Evolutionary conservation across 108 stramenopile species (phyloP).

Genomic region (Schizochytrium sp.): DNA sequence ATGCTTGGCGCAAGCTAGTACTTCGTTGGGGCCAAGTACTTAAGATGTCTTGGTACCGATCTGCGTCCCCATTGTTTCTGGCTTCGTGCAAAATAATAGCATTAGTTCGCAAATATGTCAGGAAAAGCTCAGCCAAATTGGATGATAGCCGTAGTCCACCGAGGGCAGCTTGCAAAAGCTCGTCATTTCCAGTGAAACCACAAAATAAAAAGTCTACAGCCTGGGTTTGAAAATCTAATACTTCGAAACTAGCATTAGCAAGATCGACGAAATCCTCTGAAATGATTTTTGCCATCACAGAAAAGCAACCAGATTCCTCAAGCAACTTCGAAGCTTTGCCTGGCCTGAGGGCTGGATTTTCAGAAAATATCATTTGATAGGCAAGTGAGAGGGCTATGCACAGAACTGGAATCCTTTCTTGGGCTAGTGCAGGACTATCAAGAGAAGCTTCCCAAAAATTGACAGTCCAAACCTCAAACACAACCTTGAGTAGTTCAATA

Average conservation of each 20-base stretch:
- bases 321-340: neutral
- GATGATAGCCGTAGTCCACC: neutral
- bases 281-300: neutral
- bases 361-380: neutral
- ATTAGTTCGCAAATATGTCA: neutral
- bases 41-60: neutral
- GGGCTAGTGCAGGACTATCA: neutral
- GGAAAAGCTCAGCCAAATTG: neutral
- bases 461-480: neutral
- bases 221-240: neutral
- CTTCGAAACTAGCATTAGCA: neutral
- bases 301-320: constrained; percentile 2
- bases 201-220: neutral
- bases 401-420: neutral
- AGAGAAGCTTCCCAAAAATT: constrained; percentile 6
- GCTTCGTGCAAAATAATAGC: neutral
- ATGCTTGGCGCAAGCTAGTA: neutral
- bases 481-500: neutral
- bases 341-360: neutral
- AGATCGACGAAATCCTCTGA: neutral
- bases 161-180: neutral
- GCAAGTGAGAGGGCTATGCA: neutral
- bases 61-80: neutral
- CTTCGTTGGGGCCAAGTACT: neutral
- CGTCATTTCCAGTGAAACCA: neutral